Evolutionary conservation across 2,329 filamentous ascomycete genomes (phyloP).

Genomic region (Ophiobolus disseminans): DNA sequence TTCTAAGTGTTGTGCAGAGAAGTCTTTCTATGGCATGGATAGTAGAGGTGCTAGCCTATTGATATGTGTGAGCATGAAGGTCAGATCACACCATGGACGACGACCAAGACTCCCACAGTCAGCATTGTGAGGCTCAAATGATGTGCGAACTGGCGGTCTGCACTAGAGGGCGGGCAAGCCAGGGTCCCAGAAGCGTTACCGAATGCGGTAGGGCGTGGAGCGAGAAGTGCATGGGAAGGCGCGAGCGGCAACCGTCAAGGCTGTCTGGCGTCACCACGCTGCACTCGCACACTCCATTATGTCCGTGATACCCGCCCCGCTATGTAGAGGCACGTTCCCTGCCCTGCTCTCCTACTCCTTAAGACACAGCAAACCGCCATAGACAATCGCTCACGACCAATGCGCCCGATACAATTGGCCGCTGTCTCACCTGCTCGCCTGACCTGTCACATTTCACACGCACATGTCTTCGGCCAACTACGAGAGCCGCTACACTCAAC

Average conservation of each 20-base stretch:
- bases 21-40: no score
- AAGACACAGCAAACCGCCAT: constrained; percentile 4
- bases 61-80: no score
- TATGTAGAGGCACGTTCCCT: constrained; percentile 9
- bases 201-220: no score
- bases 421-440: constrained; percentile 18
- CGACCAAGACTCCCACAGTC: no score
- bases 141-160: constrained; percentile 17
- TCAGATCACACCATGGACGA: no score
- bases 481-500: constrained; percentile 31
- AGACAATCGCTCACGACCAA: constrained; percentile 1
- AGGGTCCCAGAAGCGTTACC: no score
- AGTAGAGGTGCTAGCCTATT: no score
- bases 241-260: constrained; percentile 11
- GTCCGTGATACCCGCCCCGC: constrained; percentile 9
- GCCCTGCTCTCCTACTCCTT: constrained; percentile 3
- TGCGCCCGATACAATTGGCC: constrained; percentile 4
- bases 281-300: constrained; percentile 15
- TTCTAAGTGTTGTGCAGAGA: no score
- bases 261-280: constrained; percentile 17
- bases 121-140: no score
- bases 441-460: constrained; percentile 12
- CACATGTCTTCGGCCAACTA: constrained; percentile 36
- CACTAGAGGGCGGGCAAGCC: no score
- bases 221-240: constrained; percentile 1